Evolutionary conservation across 805 yeast genomes (phyloP), one percentile per base, ranked within the genome.

Genomic region (Cyberlindnera xishuangbannaensis): DNA sequence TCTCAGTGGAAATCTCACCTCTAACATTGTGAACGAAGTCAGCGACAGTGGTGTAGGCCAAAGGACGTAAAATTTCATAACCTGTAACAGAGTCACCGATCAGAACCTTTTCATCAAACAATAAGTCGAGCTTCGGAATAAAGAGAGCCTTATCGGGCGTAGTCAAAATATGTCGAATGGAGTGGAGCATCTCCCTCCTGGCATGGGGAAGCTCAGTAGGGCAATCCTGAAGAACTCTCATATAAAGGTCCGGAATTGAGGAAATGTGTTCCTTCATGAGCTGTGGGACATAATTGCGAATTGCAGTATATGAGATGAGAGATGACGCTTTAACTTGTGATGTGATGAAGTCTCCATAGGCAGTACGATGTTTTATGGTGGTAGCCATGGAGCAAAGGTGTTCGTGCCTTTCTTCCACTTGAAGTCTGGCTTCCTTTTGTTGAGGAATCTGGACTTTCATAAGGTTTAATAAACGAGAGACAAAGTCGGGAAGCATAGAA

Each of bases 271-370:
- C 59, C 39, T 68, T 69, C 40, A 83, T 57, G 34, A 81, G 67
- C 25, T 76, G 77, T 22, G 76, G 72, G 3, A 95, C 78, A 50
- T 78, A 83, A 13, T 94, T 86, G 40, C 97, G 73, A 26, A 94
- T 78, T 44, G 83, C 81, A 1, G 88, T 86, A 55, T 88, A 92
- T 0, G 97, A 97, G 49, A 92, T 62, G 48, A 92, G 90, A 1
- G 96, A 86, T 26, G 95, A 90, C 2, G 97, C 95, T 56, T 92
- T 92, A 25, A 94, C 95, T 59, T 92, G 99, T 18, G 95, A 87
- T 18, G 85, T 62, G 12, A 90, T 78, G 49, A 92, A 85, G 48
- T 92, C 97, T 39, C 92, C 83, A 58, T 80, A 92, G 0, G 83
- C 79, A 8, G 76, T 65, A 44, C 95, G 70, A 50, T 87, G 85